Base-by-base conservation (phyloP, 768 basidiomycete species). In the Mycena metata region DNA sequence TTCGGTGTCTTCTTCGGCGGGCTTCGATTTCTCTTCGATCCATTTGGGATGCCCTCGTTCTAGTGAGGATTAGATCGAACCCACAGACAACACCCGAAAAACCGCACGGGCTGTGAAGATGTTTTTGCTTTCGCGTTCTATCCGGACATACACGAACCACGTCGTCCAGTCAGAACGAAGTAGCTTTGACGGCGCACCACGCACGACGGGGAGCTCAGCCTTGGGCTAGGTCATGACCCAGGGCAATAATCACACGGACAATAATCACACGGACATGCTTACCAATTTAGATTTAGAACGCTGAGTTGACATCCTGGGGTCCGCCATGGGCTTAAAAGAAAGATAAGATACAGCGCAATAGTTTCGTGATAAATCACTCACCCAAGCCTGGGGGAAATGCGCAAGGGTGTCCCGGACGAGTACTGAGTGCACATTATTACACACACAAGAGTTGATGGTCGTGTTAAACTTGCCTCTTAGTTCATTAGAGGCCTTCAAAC, bases 71-170 rank as follows among this genome's bases (percentile, higher is more conserved):
- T 23, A 49, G 46, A 49, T 49, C 46, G 46, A 49, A 49, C 46
- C 45, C 46, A 49, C 46, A 23, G 46, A 49, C 24, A 49, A 49
- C 46, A 49, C 46, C n/a, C n/a, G 46, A 23, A 49, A 49, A 49
- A 49, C 46, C 21, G 46, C 21, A 49, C 46, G 24, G 46, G 46
- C 46, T 49, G 46, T 49, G 46, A 49, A 49, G 46, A 49, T 23
- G 46, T 49, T 49, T 49, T 49, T 49, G 46, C 46, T 49, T 49
- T 49, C 46, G 46, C 46, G 46, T 49, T 49, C 46, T 49, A 49
- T 49, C 46, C 46, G 46, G 46, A 49, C n/a, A 49, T 49, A 49
- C 46, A 49, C 46, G 46, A 49, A 49, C 46, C 46, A 49, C 46
- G 46, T 49, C 46, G 46, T 49, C 46, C 46, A 49, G 46, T 49